phyloP scores from a whole-genome alignment of 305 asterid species.

The Monarda citriodora region DNA sequence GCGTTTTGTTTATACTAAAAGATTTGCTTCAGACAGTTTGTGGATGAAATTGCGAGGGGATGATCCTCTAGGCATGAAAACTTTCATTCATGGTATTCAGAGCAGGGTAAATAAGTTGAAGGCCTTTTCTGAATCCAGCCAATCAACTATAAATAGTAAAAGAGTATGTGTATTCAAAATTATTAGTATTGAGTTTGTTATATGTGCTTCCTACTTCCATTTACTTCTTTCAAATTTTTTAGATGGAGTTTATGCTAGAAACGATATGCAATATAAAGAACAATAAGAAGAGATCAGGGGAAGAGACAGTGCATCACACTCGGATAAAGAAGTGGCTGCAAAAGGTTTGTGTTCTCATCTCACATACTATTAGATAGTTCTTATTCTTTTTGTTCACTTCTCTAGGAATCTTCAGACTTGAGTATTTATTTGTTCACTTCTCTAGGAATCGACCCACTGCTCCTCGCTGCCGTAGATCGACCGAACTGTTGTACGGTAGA shows the following conservation, averaged over 20 bases:
- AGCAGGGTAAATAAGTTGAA: conserved; percentile 80
- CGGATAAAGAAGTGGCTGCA: conserved; percentile 91
- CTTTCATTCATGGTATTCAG: conserved; percentile 75
- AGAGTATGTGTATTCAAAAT: conserved; percentile 43
- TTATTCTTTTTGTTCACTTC: background rate
- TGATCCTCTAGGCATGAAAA: conserved; percentile 95
- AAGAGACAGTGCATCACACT: conserved; percentile 72
- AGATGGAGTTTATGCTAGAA: conserved; percentile 97
- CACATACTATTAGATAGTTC: background rate
- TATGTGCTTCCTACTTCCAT: conserved; percentile 20
- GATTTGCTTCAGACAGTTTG: conserved; percentile 57
- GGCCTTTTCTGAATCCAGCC: conserved; percentile 51
- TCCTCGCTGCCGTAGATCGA: too few relatives aligned
- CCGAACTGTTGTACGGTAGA: too few relatives aligned
- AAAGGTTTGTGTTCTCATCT: conserved; percentile 53
- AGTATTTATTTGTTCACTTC: background rate
- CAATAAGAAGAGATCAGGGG: conserved; percentile 74
- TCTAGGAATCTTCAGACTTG: background rate
- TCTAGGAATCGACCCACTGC: too few relatives aligned
- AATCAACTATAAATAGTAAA: conserved; percentile 57
- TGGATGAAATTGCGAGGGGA: conserved; percentile 93
- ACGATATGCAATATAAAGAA: conserved; percentile 89
- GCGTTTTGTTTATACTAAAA: conserved; percentile 10
- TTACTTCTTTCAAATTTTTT: conserved; percentile 31
- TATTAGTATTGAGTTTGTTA: conserved; percentile 12